Conservation (phyloP, 108 stramenopile species). For the Skeletonema grethae region DNA sequence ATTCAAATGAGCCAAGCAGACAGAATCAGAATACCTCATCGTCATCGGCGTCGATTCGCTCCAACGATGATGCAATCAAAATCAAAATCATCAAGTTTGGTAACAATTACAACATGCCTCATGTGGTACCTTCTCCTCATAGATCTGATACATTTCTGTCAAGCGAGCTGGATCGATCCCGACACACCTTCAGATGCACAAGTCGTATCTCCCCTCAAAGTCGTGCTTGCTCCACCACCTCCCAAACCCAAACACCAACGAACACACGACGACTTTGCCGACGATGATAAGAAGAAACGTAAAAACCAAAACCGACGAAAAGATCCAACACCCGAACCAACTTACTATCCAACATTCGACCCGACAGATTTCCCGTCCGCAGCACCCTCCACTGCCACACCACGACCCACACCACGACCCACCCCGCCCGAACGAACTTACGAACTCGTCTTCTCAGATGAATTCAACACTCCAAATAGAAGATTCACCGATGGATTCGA, state of each 20-base stretch:
- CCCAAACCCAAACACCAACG: not conserved
- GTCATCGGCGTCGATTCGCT: not conserved
- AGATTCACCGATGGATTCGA: conserved; percentile 91
- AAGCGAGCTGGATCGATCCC: conserved; percentile 92
- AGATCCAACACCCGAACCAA: conserved; percentile 38
- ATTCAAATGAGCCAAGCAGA: not conserved
- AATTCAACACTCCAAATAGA: conserved; percentile 87
- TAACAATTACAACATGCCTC: not conserved
- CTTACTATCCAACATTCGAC: conserved; percentile 33
- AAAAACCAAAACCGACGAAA: conserved; percentile 4
- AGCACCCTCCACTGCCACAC: conserved; percentile 6
- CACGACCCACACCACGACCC: conserved; percentile 13
- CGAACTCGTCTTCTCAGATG: conserved; percentile 91
- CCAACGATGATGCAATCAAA: too few relatives aligned
- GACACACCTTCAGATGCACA: conserved; percentile 79
- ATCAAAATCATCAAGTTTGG: not conserved
- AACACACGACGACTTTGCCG: not conserved
- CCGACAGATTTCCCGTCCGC: conserved; percentile 9
- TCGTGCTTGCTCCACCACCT: conserved; percentile 15
- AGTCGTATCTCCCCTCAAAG: conserved; percentile 19
- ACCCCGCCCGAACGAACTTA: conserved; percentile 33
- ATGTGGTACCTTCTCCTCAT: not conserved
- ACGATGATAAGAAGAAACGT: not conserved
- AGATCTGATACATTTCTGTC: not conserved
- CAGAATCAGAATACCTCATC: not conserved